These are phyloP conservation scores for Kluyveromyces lactis DNA, from an alignment of 805 yeast genomes.

Conservation along the genomic window DNA sequence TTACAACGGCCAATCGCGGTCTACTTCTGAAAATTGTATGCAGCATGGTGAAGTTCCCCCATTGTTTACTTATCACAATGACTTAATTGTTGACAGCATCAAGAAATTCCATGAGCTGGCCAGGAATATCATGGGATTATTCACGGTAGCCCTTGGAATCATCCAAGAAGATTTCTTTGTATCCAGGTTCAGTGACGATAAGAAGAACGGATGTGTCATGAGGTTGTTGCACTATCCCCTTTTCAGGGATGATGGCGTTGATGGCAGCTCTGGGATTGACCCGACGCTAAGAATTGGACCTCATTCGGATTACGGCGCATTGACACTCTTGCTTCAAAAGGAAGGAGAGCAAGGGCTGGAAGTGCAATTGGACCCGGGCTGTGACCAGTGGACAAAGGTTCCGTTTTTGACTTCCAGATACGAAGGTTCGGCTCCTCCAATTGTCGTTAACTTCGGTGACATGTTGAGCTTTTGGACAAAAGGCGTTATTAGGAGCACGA, in stretches of 20 bases:
- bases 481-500: background rate
- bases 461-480: background rate
- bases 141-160: background rate
- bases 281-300: background rate
- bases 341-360: background rate
- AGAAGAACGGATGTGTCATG: background rate
- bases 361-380: background rate
- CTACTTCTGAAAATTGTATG: too few relatives aligned
- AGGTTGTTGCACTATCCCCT: background rate
- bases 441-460: background rate
- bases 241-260: background rate
- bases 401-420: background rate
- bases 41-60: too few relatives aligned
- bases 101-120: too few relatives aligned
- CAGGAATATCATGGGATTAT: too few relatives aligned
- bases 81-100: too few relatives aligned
- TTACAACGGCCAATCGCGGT: too few relatives aligned
- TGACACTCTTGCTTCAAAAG: background rate
- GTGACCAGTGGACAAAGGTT: background rate
- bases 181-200: background rate
- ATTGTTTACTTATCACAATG: too few relatives aligned
- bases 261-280: background rate
- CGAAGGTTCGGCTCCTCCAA: background rate
- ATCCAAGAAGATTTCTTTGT: background rate
- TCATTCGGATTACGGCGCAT: background rate